Evolutionary conservation across 2,329 filamentous ascomycete genomes (phyloP), one percentile per base, ranked within the genome.

Genomic region (Aspergillus puulaauensis): DNA sequence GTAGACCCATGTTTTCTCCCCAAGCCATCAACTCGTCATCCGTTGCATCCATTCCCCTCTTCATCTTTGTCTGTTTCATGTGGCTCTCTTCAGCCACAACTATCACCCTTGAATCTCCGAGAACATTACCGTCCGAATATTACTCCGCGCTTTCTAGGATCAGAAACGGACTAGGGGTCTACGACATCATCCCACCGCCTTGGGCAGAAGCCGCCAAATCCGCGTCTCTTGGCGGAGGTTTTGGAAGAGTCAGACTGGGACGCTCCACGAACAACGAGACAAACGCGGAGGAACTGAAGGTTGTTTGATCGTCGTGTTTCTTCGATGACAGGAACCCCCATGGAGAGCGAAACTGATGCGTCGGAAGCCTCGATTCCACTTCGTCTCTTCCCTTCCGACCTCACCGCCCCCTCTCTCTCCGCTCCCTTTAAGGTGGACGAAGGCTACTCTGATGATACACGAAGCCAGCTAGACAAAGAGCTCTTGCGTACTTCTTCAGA

Each of bases 391-490:
- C 51, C 63, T 48, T 56, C 71, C 47, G 66, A 65, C 15, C 70
- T 71, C 61, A 55, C 69, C 33, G 56, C 66, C 49, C 63, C 70
- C 35, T 68, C 71, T 35, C 60, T 71, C 39, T 66, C 70, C n/a
- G 64, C 70, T 17, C 66, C 83, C 33, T 80, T 83, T 64, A 80
- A 87, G 72, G 83, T 91, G 58, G 91, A 96, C 77, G 91, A 96
- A 77, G 91, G 91, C 68, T 96, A 95, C 73, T 93, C 90, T 6
- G 90, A 95, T 72, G 90, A 93, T 49, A 84, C 82, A 3, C 75
- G 79, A 60, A 85, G 75, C 57, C 75, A 76, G 61, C 65, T 72
- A 50, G 77, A 77, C 49, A 73, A 74, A 62, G 75, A 76, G 35
- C 65, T 70, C 4, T 49, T 59, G 43, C 71, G 71, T 21, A 68